Evolutionary conservation across 2,329 filamentous ascomycete species (phyloP), one percentile per base, ranked within the genome.

Genomic region (Claviceps humidiphila): DNA sequence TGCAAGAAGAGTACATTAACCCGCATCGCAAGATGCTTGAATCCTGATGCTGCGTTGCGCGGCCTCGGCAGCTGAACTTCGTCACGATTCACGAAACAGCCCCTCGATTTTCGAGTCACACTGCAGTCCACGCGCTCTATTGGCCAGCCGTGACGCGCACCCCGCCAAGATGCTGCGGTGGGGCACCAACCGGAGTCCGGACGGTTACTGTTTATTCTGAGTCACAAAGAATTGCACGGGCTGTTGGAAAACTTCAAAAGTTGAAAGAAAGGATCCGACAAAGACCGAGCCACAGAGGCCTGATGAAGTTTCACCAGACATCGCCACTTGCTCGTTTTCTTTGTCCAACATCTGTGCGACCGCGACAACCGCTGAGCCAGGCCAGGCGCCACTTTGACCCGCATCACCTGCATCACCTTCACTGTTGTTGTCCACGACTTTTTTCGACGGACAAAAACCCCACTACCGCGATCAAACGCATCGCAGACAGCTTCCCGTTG

Each of bases 111-210:
- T 7, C 37, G 14, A 39, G 17, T 20, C n/a, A 49, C 22, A 16
- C 16, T 20, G 14, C 40, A 37, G 40, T n/a, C 42, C 41, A 46
- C 42, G 34, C 41, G 13, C 14, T 7, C 17, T 30, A 45, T 45
- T 45, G 49, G 49, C 44, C 48, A 37, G 22, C 34, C 14, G 34
- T 47, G 17, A 22, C 45, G 38, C 30, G 9, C 42, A 49, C 52
- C 41, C 52, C 52, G 49, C 43, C 45, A 51, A 45, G 45, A 11
- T 49, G 49, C 40, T 30, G 52, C 48, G 52, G 52, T 53, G 51
- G 47, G 52, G 52, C n/a, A 26, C 24, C 49, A 20, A 20, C 39
- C 44, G 34, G 37, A 48, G 17, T 13, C 39, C 44, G 24, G 37
- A 48, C 22, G 17, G 22, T 26, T 37, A 40, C 45, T 49, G 46